Evolutionary conservation across 1,284 basidiomycete species (phyloP), one percentile per base, ranked within the genome.

Genomic region (Bondarzewia mesenterica): DNA sequence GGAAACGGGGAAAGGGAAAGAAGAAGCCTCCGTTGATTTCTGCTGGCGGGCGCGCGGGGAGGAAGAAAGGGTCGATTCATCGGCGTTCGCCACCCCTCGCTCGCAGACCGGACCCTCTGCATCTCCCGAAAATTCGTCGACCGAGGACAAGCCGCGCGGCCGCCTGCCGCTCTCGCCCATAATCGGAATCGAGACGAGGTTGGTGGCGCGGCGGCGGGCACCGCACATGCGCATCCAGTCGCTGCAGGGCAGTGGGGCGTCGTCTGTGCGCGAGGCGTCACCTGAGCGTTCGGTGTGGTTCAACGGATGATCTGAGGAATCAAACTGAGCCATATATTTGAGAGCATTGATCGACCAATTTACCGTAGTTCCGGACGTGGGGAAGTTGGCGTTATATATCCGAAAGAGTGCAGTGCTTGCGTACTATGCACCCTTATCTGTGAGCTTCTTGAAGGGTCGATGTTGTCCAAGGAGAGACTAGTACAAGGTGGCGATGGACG

Each of bases 171-270:
- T 32, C 29, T 32, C 29, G 37, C n/a, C 14, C 45, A 37, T 21
- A 15, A 23, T 21, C 45, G 32, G 14, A n/a, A 18, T 14, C 32
- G 29, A n/a, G 2, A 2, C 29, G 29, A n/a, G 29, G 12, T 32
- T n/a, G 29, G 29, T 21, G 7, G 16, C 21, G 29, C 23, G 38
- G 14, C 40, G 47, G 27, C 40, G 47, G 18, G 38, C 39, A 32
- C 40, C 39, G 29, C 47, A 48, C 20, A 7, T 35, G 27, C 47
- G 47, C 6, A 25, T 48, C 20, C 20, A 48, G 7, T 42, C 47
- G 27, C 41, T 48, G 41, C 47, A 41, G 1, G 37, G 32, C 29
- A n/a, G 29, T n/a, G 29, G 29, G 12, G 29, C 5, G 29, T 10
- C 29, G n/a, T n/a, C n/a, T n/a, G n/a, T n/a, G n/a, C n/a, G n/a